These are phyloP conservation scores for Solidago caesia DNA, from an alignment of 129 eudicot species.

Conservation along the genomic window DNA sequence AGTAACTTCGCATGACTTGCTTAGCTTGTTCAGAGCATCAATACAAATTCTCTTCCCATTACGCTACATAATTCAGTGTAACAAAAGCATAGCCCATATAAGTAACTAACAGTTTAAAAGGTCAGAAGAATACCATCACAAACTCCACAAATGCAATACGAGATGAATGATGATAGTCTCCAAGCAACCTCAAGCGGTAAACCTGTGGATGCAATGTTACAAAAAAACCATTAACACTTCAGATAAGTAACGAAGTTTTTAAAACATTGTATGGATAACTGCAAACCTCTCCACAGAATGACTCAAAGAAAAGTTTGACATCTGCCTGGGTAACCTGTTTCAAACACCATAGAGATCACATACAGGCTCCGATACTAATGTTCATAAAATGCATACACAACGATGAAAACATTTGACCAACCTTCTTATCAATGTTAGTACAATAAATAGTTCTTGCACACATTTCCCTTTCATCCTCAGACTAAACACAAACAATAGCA, in stretches of 20 bases:
- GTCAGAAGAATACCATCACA: slow-evolving; percentile 59
- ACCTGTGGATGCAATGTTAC: slow-evolving; percentile 43
- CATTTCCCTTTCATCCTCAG: slow-evolving; percentile 99
- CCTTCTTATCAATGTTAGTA: slow-evolving; percentile 96
- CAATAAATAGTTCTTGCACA: slow-evolving; percentile 93
- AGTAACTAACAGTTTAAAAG: slow-evolving; percentile 9
- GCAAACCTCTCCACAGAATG: slow-evolving; percentile 90
- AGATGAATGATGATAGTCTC: slow-evolving; percentile 89
- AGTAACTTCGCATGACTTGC: too few species aligned
- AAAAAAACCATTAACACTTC: slow-evolving; percentile 10
- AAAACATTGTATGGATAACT: slow-evolving; percentile 4
- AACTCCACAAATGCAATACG: slow-evolving; percentile 98
- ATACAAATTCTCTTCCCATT: neutral
- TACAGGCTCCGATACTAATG: neutral
- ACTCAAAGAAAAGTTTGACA: slow-evolving; percentile 80
- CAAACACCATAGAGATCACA: slow-evolving; percentile 1
- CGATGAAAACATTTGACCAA: slow-evolving; percentile 18
- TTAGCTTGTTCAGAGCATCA: neutral
- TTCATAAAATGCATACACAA: slow-evolving; percentile 16
- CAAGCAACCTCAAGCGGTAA: slow-evolving; percentile 87
- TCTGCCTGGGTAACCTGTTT: slow-evolving; percentile 90
- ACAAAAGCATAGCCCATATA: slow-evolving; percentile 8
- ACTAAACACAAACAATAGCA: slow-evolving; percentile 31
- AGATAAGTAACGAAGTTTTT: slow-evolving; percentile 11
- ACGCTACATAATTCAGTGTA: slow-evolving; percentile 10